Evolutionary conservation across 1,139 yeast genomes (phyloP).

Genomic region (Zhuliangozyma parablackwelliae): DNA sequence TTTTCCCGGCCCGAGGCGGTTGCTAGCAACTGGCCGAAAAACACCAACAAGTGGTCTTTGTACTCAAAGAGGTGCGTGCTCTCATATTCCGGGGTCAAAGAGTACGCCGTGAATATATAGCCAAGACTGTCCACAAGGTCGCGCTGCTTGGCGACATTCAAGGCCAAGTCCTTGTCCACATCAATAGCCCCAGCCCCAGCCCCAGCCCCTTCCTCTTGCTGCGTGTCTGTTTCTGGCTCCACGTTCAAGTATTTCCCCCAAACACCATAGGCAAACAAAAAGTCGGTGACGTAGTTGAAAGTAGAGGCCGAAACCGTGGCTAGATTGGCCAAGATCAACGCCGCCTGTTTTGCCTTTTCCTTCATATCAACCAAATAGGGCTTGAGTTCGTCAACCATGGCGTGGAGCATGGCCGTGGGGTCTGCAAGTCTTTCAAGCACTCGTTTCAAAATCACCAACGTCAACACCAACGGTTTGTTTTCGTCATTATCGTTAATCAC

Average conservation of each 20-base stretch:
- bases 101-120: conserved; percentile 37
- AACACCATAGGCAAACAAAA: conserved; percentile 25
- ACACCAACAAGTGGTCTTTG: conserved; percentile 65
- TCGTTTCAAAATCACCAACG: conserved; percentile 45
- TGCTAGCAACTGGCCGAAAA: conserved; percentile 63
- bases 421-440: conserved; percentile 32
- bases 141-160: conserved; percentile 55
- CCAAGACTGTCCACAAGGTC: conserved; percentile 58
- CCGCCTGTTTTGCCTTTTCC: conserved; percentile 58
- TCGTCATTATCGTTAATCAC: conserved; percentile 35
- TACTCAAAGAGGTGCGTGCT: conserved; percentile 25
- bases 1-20: conserved; percentile 64
- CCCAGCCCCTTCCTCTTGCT: conserved; percentile 6
- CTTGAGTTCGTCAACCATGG: conserved; percentile 53
- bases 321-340: conserved; percentile 53
- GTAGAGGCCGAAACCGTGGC: conserved; percentile 34
- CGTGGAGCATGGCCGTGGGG: conserved; percentile 29
- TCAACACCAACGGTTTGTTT: conserved; percentile 37
- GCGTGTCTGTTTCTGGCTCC: conserved; percentile 3
- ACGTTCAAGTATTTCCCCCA: conserved; percentile 37
- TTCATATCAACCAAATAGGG: conserved; percentile 48
- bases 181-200: conserved; percentile 1
- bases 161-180: conserved; percentile 23
- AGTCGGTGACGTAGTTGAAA: conserved; percentile 44
- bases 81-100: conserved; percentile 11